phyloP scores from a whole-genome alignment of 345 rosid genomes.

The Tarenaya hassleriana region DNA sequence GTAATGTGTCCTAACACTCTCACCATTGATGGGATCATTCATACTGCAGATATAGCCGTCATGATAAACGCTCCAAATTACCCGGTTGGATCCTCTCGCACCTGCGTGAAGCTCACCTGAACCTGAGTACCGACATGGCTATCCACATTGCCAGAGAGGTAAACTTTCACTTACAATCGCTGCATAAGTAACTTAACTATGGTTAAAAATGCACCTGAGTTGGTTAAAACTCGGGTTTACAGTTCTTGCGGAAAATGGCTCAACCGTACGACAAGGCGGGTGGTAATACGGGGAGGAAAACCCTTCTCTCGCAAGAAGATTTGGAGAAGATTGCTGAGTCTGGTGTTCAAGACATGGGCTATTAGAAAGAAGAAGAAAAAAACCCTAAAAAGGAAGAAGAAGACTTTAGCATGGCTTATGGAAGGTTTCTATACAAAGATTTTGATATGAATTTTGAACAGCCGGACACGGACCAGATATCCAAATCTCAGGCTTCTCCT shows the following conservation, averaged over 20 bases:
- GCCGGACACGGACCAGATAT: no score
- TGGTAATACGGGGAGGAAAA: conserved; percentile 44
- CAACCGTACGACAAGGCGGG: conserved; percentile 86
- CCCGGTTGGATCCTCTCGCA: conserved; percentile 97
- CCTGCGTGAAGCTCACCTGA: conserved; percentile 77
- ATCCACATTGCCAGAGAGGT: conserved; percentile 91
- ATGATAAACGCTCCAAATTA: conserved; percentile 90
- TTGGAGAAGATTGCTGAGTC: conserved; percentile 75
- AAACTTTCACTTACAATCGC: background rate
- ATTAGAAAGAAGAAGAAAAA: background rate
- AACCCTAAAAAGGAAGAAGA: no score
- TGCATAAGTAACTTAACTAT: background rate
- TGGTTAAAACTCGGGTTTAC: conserved; percentile 21
- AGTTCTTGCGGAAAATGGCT: conserved; percentile 96
- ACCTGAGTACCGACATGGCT: conserved; percentile 98
- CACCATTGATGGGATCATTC: conserved; percentile 10
- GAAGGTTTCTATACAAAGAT: no score
- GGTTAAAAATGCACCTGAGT: background rate
- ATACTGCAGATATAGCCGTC: conserved; percentile 78
- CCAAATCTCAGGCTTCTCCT: no score
- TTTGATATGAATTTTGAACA: no score
- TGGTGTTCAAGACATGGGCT: conserved; percentile 39
- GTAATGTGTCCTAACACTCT: no score
- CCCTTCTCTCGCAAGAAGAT: conserved; percentile 81
- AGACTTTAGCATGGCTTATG: background rate